Evolutionary conservation across 1,284 basidiomycete genomes (phyloP), one percentile per base, ranked within the genome.

Genomic region (Chalciporus piperatoides): DNA sequence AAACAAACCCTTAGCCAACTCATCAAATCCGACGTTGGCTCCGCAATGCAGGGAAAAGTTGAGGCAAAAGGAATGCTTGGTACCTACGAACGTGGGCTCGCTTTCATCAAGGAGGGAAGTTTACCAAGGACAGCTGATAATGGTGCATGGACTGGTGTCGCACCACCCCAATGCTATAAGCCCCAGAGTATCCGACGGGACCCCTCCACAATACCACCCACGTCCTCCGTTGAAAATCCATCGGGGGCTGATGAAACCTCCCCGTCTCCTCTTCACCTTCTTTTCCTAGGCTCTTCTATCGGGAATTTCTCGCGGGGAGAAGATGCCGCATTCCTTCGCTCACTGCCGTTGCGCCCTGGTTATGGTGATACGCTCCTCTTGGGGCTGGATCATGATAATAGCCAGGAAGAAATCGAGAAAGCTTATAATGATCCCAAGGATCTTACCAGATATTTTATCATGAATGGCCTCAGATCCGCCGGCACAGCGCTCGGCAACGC

Each of bases 201-300:
- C 24, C 37, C 57, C 11, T 74, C 75, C 2, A 65, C 72, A 1
- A 61, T 61, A 44, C 72, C 73, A 21, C 56, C 63, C 9, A 58
- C 65, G 12, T 60, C 70, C 52, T 37, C 47, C 44, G 47, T 47
- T 59, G 27, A 44, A 44, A 37, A 32, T 21, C 37, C 41, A 8
- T 21, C 35, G 17, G 56, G 51, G 9, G 48, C 56, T 1, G 55
- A 59, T 7, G 56, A 56, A 10, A 73, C 70, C 2, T 66, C 72
- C 5, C 68, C 69, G 1, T 73, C 64, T 1, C 88, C 88, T 8
- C 67, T 92, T 28, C 92, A 94, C 61, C 72, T 97, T 49, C 73
- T 97, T 52, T 98, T 97, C 76, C 76, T 98, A n/a, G 96, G 96
- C 0, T 96, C 91, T 0, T 93, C 92, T 0, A 71, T 98, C 11